Base-by-base conservation (phyloP, 768 basidiomycete species). In the Xerocomellus chrysenteron region DNA sequence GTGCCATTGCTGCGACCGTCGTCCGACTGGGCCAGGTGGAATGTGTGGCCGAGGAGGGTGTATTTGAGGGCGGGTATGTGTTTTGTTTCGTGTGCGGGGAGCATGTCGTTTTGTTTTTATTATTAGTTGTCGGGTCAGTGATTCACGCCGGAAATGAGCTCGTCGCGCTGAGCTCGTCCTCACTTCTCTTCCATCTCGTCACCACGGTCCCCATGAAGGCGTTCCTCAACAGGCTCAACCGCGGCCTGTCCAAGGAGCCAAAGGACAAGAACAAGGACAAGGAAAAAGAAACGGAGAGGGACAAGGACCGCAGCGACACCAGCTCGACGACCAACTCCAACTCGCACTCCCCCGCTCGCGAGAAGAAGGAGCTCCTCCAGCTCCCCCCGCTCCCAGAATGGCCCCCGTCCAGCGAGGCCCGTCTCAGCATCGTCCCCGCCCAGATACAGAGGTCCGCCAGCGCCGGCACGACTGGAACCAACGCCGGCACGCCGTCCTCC, bases 1-100 rank as follows among this genome's bases (percentile, higher is more conserved):
- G 90, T 92, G 17, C 92, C 92, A 56, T 89, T 93, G 26, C 86
- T 82, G 16, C 71, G 64, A 41, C 87, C 85, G 64, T 88, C 79
- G 68, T 82, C 75, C 43, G 68, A 75, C 74, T 90, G 88, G 3
- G 68, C n/a, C 50, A 90, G 78, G 21, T 62, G 56, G 60, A 89
- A 86, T 16, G 63, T 51, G 61, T 56, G 19, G 52, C 50, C 58
- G 75, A 81, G 75, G n/a, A 76, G 67, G 10, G 47, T 3, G 65
- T 80, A 79, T 7, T 47, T n/a, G 53, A 90, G 80, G 36, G 73
- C 52, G 21, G 75, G 68, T 24, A 84, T 39, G 56, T 89, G 83
- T 73, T 90, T 90, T 52, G 88, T 88, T 49, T 73, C 65, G 67
- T 87, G 80, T 8, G 87, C 87, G 33, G 86, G 85, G 5, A 70